Conservation (phyloP, 305 asterid species). For the Solanum hybrid region DNA sequence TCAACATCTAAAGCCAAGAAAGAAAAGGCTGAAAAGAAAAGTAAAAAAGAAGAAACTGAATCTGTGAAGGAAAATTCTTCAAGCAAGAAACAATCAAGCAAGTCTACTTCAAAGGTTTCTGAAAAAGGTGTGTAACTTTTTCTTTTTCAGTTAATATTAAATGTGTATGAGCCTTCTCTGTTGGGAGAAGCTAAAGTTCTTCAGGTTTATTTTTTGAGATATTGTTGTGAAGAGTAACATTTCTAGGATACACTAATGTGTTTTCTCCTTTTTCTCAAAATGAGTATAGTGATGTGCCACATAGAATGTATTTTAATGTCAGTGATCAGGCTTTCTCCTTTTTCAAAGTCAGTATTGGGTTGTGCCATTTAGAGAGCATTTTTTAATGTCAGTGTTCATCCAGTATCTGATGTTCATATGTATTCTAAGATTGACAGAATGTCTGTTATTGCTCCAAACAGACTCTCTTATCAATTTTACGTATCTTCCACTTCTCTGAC, state of each 20-base stretch:
- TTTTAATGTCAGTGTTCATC: not conserved
- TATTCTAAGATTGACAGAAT: not conserved
- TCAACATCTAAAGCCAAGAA: not conserved
- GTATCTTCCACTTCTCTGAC: not conserved
- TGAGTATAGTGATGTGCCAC: not conserved
- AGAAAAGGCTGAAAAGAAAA: not conserved
- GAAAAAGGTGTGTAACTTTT: conserved; percentile 37
- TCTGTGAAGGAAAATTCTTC: not conserved
- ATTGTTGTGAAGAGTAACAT: not conserved
- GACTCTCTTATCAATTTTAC: not conserved
- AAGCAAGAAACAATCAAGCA: not conserved
- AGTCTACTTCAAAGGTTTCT: conserved; percentile 15
- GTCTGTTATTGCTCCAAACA: not conserved
- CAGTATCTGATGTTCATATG: not conserved
- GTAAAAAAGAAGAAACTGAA: not conserved
- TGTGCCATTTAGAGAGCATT: not conserved
- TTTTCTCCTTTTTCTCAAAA: not conserved
- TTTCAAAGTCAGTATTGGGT: not conserved
- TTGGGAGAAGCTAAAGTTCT: not conserved
- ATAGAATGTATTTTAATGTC: not conserved
- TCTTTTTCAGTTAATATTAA: not conserved
- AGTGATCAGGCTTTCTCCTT: not conserved
- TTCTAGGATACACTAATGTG: not conserved
- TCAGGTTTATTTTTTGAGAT: not conserved
- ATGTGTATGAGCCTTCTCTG: not conserved